Base-by-base conservation (phyloP, 345 rosid genomes). In the Eucalyptus polyanthemos region DNA sequence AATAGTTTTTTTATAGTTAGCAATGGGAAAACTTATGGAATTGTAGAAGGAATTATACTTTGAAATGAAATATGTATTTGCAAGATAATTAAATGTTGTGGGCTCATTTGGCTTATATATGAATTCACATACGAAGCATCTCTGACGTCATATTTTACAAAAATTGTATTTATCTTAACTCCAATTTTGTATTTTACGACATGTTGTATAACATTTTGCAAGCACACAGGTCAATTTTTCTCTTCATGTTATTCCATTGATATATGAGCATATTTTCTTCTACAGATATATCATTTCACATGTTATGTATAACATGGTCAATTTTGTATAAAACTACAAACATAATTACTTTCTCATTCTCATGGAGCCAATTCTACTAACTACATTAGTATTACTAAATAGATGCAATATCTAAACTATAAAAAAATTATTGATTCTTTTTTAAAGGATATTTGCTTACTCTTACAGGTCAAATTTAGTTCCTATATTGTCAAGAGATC, bases 321-420 rank as follows among this genome's bases (percentile, higher is more conserved):
- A 72, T 9, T 72, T 69, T 16, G 40, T 17, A 44, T 34, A 69
- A 34, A 69, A 9, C 44, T 34, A 34, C 37, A 17, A 24, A 6
- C 27, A 21, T 72, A 37, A 72, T 72, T 19, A 72, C 45, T 72
- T 6, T 69, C 5, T n/a, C 21, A 67, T 67, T 67, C 1, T 72
- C 27, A 25, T 19, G 2, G 45, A 72, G 27, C 6, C 27, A 37
- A 72, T 72, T 34, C 34, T 0, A 69, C 80, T 8, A 16, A 31
- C 37, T 0, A 37, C 24, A 4, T 67, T 3, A 31, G 6, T 67
- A 0, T 15, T 67, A 31, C 19, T 4, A 67, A 67, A 67, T 8
- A 31, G 42, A 67, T 3, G 22, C 0, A 67, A 67, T 31, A 15
- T 16, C 42, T 31, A 67, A 67, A 15, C 11, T 13, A 67, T 0